Evolutionary conservation across 2,329 filamentous ascomycete species (phyloP).

Genomic region (Botrytis pseudocinerea): DNA sequence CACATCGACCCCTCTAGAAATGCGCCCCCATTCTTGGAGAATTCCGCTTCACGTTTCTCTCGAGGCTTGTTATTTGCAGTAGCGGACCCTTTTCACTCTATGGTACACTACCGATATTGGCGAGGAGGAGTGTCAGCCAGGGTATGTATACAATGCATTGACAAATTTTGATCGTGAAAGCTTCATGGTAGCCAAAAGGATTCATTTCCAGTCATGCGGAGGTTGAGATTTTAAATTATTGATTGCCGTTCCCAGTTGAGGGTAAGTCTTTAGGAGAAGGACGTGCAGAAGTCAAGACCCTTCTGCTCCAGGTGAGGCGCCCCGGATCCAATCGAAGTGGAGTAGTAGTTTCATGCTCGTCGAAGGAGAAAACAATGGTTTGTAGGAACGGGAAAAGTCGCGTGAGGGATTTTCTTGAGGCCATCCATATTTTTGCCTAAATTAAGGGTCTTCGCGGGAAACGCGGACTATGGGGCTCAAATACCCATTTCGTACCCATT

Average conservation of each 20-base stretch:
- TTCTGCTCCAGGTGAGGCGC: background rate
- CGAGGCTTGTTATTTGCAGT: conserved; percentile 15
- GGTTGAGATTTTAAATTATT: background rate
- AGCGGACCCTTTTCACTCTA: conserved; percentile 5
- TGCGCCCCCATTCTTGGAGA: conserved; percentile 10
- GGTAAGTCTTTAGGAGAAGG: background rate
- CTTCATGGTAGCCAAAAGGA: conserved; percentile 5
- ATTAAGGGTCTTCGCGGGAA: conserved; percentile 17
- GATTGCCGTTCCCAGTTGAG: background rate
- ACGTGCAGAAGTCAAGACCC: background rate
- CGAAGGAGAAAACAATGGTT: background rate
- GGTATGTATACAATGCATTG: conserved; percentile 11
- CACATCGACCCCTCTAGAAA: background rate
- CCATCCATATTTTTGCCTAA: conserved; percentile 14
- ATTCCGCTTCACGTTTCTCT: conserved; percentile 4
- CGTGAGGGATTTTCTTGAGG: background rate
- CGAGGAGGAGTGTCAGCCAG: background rate
- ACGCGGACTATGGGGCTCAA: conserved; percentile 6
- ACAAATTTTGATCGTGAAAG: conserved; percentile 12
- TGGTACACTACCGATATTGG: background rate
- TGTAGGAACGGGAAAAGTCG: background rate
- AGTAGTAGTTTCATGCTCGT: background rate
- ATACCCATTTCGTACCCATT: conserved; percentile 8
- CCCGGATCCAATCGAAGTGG: conserved; percentile 1
- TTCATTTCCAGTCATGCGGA: conserved; percentile 15